Conservation (phyloP, 2,329 filamentous ascomycete genomes). For the Neonectria ditissima region DNA sequence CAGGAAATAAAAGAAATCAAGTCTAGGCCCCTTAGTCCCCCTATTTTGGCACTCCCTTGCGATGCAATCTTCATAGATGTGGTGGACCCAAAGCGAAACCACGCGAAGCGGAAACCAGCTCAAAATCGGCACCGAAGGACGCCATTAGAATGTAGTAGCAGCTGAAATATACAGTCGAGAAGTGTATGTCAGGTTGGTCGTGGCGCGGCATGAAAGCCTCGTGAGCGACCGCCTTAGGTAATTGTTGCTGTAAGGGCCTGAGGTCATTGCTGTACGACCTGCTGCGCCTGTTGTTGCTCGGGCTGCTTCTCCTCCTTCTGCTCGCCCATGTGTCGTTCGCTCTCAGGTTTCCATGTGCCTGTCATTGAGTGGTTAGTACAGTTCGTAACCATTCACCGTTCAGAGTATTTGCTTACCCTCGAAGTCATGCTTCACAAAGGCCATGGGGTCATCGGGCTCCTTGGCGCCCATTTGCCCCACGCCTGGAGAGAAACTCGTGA, state of each 20-base stretch:
- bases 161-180: conserved; percentile 46
- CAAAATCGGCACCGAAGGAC: conserved; percentile 31
- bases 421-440: conserved; percentile 97
- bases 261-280: conserved; percentile 36
- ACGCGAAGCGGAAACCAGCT: conserved; percentile 39
- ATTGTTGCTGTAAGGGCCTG: conserved; percentile 11
- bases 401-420: conserved; percentile 72
- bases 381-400: background rate
- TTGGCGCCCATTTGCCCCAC: conserved; percentile 93
- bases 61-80: conserved; percentile 35
- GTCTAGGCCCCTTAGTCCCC: conserved; percentile 25
- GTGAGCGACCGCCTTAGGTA: conserved; percentile 28
- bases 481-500: conserved; percentile 96
- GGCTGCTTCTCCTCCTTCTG: conserved; percentile 33
- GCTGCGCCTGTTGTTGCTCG: conserved; percentile 36
- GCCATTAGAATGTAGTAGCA: conserved; percentile 45
- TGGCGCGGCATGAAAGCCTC: conserved; percentile 43
- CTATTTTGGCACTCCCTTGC: conserved; percentile 38
- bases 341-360: conserved; percentile 84
- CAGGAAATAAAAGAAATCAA: conserved; percentile 19
- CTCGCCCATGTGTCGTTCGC: conserved; percentile 75
- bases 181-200: conserved; percentile 42
- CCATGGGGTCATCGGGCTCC: conserved; percentile 92
- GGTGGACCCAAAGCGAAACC: conserved; percentile 22
- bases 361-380: conserved; percentile 18